phyloP scores from a whole-genome alignment of 495 filamentous ascomycete genomes.

The Aspergillus steynii region DNA sequence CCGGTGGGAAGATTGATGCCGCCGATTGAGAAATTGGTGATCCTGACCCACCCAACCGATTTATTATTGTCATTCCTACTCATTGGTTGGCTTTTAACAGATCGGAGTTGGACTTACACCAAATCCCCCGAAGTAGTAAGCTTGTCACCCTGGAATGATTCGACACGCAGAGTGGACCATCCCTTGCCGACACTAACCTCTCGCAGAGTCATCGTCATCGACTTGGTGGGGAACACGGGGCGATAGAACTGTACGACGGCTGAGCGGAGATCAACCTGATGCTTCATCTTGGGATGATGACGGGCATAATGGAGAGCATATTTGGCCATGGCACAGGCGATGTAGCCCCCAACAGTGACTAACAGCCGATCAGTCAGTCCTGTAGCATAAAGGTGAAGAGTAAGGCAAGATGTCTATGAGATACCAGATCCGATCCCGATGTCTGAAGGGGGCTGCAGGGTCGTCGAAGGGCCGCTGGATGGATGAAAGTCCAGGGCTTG shows the following conservation, averaged over 20 bases:
- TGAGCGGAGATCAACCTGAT: background rate
- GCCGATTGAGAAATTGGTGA: background rate
- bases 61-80: too few species aligned
- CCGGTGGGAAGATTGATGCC: background rate
- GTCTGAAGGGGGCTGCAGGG: background rate
- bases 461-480: background rate
- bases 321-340: background rate
- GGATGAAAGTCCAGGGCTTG: background rate
- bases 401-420: too few species aligned
- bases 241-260: background rate
- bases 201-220: background rate
- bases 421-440: background rate
- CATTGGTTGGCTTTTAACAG: too few species aligned
- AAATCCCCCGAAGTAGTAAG: background rate
- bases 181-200: slow-evolving; percentile 1
- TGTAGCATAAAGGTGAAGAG: too few species aligned
- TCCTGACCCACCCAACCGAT: background rate
- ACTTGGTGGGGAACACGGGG: slow-evolving; percentile 1
- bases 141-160: background rate
- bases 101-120: background rate
- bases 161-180: background rate
- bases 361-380: background rate
- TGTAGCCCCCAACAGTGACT: background rate
- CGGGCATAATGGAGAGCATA: background rate
- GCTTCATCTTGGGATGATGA: background rate